Evolutionary conservation across 768 basidiomycete genomes (phyloP), one percentile per base, ranked within the genome.

Genomic region (Lentinula sp.): DNA sequence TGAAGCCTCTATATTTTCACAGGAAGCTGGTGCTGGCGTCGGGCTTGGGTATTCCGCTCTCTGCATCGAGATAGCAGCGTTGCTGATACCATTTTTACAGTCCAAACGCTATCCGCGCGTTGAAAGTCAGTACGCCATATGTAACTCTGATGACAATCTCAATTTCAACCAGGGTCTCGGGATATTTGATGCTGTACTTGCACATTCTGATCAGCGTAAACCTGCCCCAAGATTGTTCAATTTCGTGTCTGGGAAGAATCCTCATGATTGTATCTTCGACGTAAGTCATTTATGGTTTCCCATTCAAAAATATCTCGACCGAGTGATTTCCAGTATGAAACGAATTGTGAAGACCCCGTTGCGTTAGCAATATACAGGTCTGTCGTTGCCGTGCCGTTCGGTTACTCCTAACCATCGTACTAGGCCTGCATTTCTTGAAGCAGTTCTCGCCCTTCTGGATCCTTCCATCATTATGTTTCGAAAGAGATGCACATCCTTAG

Each of bases 11-110:
- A 82, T 82, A 66, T 32, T 70, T 66, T 45, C 21, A 32, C 31
- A 73, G 28, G 81, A 84, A 68, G 73, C 83, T 43, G 83, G 84
- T 9, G 82, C 82, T n/a, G 82, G 81, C 10, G 77, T 85, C 46
- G 79, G 76, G 16, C 62, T 85, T 21, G 82, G 82, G 80, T 55
- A 63, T 69, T 35, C 16, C 4, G 39, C 37, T 6, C 49, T 18
- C 16, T 15, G 31, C 28, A 15, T 5, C 16, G 43, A 21, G 52
- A 28, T 21, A 55, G 28, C 23, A 13, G 39, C 32, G 5, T 6
- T 43, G 15, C n/a, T 61, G 15, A 43, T 18, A 34, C 16, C 31
- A 16, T 39, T n/a, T 34, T 21, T 13, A 43, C 83, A 81, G 83
- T 1, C 76, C 81, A 2, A 85, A 85, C 66, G 80, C 79, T 6